A percentile compares a stretch with the other conserved stretches of the same genome.
These are phyloP conservation scores for Austroboletus festivus DNA, from an alignment of 768 basidiomycete species.

Conservation along the genomic window DNA sequence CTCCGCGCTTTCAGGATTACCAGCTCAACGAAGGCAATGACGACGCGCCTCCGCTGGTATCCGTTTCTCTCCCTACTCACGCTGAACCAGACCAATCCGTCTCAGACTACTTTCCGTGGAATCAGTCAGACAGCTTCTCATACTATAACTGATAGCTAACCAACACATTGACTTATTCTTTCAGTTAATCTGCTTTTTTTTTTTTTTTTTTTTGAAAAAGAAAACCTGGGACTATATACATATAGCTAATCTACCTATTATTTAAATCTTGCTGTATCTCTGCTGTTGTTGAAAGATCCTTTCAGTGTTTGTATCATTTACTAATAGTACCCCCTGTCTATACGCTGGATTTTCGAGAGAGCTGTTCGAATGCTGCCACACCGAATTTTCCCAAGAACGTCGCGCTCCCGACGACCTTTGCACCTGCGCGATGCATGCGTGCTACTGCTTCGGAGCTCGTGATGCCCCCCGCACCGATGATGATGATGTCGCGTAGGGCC, in stretches of 20 bases:
- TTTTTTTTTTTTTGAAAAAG: too few species aligned
- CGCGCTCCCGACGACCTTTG: conserved; percentile 64
- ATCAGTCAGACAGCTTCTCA: conserved; percentile 18
- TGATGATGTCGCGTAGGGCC: conserved; percentile 45
- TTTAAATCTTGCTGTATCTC: conserved; percentile 20
- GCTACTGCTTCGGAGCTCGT: conserved; percentile 53
- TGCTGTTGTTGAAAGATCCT: too few species aligned
- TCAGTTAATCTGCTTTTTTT: conserved; percentile 18
- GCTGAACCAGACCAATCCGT: conserved; percentile 4
- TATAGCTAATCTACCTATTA: conserved; percentile 16
- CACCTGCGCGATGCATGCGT: conserved; percentile 76
- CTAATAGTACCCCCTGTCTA: too few species aligned
- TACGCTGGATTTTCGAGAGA: conserved; percentile 18
- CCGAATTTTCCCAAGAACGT: conserved; percentile 56
- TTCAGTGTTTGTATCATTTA: conserved; percentile 22
- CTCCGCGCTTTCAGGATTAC: conserved; percentile 7
- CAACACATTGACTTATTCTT: conserved; percentile 26
- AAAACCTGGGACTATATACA: conserved; percentile 8
- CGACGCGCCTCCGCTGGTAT: not conserved
- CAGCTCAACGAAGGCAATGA: not conserved
- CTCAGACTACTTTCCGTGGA: conserved; percentile 24
- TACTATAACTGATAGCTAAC: conserved; percentile 17
- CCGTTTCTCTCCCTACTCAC: conserved; percentile 1
- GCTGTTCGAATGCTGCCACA: conserved; percentile 48
- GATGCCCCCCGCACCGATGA: conserved; percentile 86